Evolutionary conservation across 176 grass and related monocot genomes (phyloP).

Genomic region (Aegilops sharonensis): DNA sequence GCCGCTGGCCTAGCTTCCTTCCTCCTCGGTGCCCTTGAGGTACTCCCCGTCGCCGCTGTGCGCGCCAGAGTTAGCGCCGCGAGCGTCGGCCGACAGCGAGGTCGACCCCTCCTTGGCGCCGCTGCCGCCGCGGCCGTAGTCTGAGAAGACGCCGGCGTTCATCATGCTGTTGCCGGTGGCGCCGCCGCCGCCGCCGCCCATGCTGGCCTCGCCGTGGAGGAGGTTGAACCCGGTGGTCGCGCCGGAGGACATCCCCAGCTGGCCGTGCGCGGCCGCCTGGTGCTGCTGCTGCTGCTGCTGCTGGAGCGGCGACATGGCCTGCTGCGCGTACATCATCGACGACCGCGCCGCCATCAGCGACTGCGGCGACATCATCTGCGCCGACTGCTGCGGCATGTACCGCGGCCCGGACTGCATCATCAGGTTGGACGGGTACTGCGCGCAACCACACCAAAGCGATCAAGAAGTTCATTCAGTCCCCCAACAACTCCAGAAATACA

Average conservation of each 20-base stretch:
- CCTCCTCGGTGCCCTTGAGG: constrained; percentile 89
- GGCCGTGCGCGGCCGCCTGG: constrained; percentile 43
- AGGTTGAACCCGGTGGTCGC: constrained; percentile 75
- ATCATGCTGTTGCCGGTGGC: constrained; percentile 48
- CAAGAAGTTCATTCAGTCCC: not conserved
- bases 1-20: constrained; percentile 39
- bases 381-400: constrained; percentile 78
- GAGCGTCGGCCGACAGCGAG: constrained; percentile 50
- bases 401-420: constrained; percentile 83
- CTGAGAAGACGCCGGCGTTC: constrained; percentile 62
- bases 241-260: constrained; percentile 61
- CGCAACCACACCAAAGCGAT: not conserved
- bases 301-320: constrained; percentile 57
- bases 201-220: constrained; percentile 82
- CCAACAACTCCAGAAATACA: not conserved
- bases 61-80: constrained; percentile 50
- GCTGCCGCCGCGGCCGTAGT: constrained; percentile 55
- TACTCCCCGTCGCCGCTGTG: constrained; percentile 73
- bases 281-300: constrained; percentile 65
- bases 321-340: constrained; percentile 78
- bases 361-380: constrained; percentile 68
- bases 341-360: constrained; percentile 80
- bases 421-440: constrained; percentile 79
- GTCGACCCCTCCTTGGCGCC: constrained; percentile 51
- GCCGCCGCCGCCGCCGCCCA: constrained; percentile 44